Evolutionary conservation across 345 rosid species (phyloP), one percentile per base, ranked within the genome.

Genomic region (Bretschneidera sinensis): DNA sequence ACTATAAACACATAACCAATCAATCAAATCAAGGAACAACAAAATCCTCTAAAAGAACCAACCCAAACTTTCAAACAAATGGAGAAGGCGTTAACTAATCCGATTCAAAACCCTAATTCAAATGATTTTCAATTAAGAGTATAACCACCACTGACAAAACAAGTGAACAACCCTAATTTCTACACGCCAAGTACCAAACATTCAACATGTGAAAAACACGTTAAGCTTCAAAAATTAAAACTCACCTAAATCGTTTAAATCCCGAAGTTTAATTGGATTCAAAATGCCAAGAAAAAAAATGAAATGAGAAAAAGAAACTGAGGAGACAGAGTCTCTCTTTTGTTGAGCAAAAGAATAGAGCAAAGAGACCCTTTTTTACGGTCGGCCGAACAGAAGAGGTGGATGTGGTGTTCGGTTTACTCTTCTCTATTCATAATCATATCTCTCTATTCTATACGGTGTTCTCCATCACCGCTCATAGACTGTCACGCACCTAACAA

Each of bases 321-420:
- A n/a, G n/a, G n/a, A n/a, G n/a, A n/a, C n/a, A 63, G 14, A 54
- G 69, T 50, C 35, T 56, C 0, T 57, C 21, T n/a, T 22, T 22
- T 15, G 6, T 22, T 43, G 9, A 49, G 25, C 16, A 47, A 24
- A 15, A 22, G 21, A 28, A 53, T 51, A 63, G n/a, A 50, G 49
- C n/a, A n/a, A n/a, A 54, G 48, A 48, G 45, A 23, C 57, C 60
- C 51, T 22, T 22, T 53, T 48, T 58, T 21, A 71, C 65, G 76
- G 74, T 66, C 79, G 78, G 80, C 68, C 70, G 64, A 76, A 9
- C 50, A 13, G 19, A 62, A 58, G 21, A 10, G 23, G 39, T 51
- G 3, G 52, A 18, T 0, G 33, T 23, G 45, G 45, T 39, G 45
- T 39, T 2, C 10, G 15, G 4, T 5, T 39, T 39, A 39, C 21